Evolutionary conservation across 2,329 filamentous ascomycete genomes (phyloP).

Genomic region (Cordyceps cicadae): DNA sequence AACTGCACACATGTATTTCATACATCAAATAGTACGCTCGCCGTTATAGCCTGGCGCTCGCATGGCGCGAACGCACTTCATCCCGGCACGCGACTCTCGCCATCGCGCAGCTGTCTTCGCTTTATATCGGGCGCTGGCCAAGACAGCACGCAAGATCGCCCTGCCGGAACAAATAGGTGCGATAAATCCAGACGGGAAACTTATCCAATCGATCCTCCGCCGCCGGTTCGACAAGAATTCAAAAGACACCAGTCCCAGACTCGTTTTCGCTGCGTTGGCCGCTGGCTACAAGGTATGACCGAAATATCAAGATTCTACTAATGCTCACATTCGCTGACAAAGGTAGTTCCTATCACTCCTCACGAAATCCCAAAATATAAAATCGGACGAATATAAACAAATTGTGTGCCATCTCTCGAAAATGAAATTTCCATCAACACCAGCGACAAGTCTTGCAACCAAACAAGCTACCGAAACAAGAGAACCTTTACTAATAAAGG

Average conservation of each 20-base stretch:
- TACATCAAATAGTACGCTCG: not conserved
- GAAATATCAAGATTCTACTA: not conserved
- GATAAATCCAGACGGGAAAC: slow-evolving; percentile 23
- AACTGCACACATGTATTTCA: not conserved
- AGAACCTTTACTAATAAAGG: slow-evolving; percentile 27
- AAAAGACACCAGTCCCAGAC: slow-evolving; percentile 47
- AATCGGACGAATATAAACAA: slow-evolving; percentile 31
- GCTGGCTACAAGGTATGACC: slow-evolving; percentile 56
- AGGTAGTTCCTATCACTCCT: slow-evolving; percentile 35
- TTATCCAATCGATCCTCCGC: slow-evolving; percentile 50
- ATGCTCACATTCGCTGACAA: not conserved
- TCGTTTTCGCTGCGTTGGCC: slow-evolving; percentile 54
- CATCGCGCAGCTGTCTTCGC: slow-evolving; percentile 54
- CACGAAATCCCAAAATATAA: slow-evolving; percentile 27
- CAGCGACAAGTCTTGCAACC: not conserved
- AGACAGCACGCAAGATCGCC: slow-evolving; percentile 44
- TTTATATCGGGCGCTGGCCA: slow-evolving; percentile 63
- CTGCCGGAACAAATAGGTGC: slow-evolving; percentile 37
- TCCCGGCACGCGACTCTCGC: slow-evolving; percentile 42
- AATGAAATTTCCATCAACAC: slow-evolving; percentile 3
- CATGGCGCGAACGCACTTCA: slow-evolving; percentile 28
- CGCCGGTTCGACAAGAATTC: slow-evolving; percentile 55
- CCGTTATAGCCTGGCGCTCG: not conserved
- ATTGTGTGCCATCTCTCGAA: slow-evolving; percentile 33
- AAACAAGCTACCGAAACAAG: slow-evolving; percentile 11